Evolutionary conservation across 1,139 yeast species (phyloP).

Genomic region (Lizanozyma gosingica): DNA sequence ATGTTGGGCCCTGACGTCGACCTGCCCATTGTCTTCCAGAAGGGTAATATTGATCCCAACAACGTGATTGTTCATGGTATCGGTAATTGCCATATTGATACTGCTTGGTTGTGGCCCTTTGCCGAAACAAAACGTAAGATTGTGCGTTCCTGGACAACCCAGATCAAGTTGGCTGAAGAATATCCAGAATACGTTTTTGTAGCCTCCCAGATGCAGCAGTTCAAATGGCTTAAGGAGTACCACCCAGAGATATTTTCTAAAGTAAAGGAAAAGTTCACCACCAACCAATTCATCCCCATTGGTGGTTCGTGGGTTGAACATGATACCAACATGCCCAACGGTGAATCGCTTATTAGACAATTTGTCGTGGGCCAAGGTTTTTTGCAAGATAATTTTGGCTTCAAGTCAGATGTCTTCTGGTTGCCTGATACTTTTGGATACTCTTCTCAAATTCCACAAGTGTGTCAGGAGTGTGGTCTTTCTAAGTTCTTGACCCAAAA

Average conservation of each 20-base stretch:
- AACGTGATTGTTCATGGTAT: constrained; percentile 59
- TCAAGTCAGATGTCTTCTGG: constrained; percentile 74
- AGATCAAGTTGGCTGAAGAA: constrained; percentile 70
- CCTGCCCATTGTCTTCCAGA: constrained; percentile 50
- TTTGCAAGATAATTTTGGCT: constrained; percentile 70
- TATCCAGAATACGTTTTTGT: constrained; percentile 92
- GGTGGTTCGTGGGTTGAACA: constrained; percentile 99
- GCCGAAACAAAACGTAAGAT: constrained; percentile 90
- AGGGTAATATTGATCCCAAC: constrained; percentile 26
- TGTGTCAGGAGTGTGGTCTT: constrained; percentile 79
- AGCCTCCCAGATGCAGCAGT: constrained; percentile 95
- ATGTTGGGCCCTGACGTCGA: constrained; percentile 61
- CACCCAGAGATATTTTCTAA: constrained; percentile 71
- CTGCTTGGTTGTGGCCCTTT: constrained; percentile 98
- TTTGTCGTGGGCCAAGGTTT: constrained; percentile 85
- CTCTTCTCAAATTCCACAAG: constrained; percentile 89
- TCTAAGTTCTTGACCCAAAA: constrained; percentile 85
- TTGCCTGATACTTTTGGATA: constrained; percentile 97
- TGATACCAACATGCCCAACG: constrained; percentile 89
- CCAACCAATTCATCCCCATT: constrained; percentile 75
- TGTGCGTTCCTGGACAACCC: constrained; percentile 94
- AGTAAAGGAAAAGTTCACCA: constrained; percentile 56
- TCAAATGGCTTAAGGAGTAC: constrained; percentile 78
- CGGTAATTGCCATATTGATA: constrained; percentile 95
- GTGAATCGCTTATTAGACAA: constrained; percentile 85